phyloP scores from a whole-genome alignment of 352 stramenopile species.

The Nothophytophthora sp. region DNA sequence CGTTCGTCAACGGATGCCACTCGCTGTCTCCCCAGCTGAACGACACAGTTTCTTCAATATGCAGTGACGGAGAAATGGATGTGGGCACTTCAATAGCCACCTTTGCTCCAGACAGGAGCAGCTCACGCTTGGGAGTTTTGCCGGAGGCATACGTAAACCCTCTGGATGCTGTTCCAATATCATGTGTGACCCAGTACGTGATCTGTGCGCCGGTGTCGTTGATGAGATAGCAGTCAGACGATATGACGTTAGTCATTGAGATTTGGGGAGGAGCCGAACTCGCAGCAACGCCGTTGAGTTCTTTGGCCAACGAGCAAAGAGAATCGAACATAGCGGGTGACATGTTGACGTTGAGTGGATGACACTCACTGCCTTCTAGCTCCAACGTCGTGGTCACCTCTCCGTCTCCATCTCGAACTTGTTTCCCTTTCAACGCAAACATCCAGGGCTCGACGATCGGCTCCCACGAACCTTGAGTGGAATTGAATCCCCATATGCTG shows the following conservation, averaged over 20 bases:
- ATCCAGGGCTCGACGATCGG: conserved; percentile 80
- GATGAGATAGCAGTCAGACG: conserved; percentile 77
- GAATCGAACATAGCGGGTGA: conserved; percentile 67
- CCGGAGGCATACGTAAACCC: conserved; percentile 63
- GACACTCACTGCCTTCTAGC: conserved; percentile 51
- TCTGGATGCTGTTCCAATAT: conserved; percentile 37
- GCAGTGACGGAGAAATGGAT: conserved; percentile 63
- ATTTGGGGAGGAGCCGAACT: conserved; percentile 21
- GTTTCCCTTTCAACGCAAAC: conserved; percentile 43
- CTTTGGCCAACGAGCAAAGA: conserved; percentile 59
- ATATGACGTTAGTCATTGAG: conserved; percentile 67
- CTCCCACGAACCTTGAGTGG: conserved; percentile 73
- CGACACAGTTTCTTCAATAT: conserved; percentile 72
- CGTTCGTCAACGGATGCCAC: conserved; percentile 77
- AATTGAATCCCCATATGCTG: conserved; percentile 81
- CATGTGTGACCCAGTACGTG: conserved; percentile 66
- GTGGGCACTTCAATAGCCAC: conserved; percentile 73
- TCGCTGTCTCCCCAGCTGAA: conserved; percentile 71
- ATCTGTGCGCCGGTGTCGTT: conserved; percentile 70
- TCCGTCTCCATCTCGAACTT: conserved; percentile 40
- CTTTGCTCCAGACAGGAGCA: conserved; percentile 51
- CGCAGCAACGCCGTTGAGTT: conserved; percentile 46
- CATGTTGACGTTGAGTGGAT: conserved; percentile 72
- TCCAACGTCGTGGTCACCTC: conserved; percentile 56
- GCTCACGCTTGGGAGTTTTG: conserved; percentile 42